Percentiles rank a stretch among this genome's conserved stretches.
These are phyloP conservation scores for Berberis vulgaris DNA, from an alignment of 164 flowering plant genomes.

Conservation along the genomic window DNA sequence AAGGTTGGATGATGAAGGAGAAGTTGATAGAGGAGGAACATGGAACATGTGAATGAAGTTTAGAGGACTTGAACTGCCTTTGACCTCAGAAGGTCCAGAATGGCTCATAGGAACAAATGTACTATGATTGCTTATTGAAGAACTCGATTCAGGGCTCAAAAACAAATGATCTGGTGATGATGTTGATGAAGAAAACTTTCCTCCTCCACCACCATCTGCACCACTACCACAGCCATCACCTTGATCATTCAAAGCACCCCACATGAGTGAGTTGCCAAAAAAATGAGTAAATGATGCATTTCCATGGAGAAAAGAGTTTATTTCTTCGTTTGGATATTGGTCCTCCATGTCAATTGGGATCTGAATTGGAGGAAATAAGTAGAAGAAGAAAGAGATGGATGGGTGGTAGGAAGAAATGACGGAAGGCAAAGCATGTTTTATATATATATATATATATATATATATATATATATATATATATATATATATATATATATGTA, in stretches of 20 bases:
- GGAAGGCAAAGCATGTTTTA: too few species aligned
- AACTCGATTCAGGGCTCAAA: slow-evolving; percentile 25
- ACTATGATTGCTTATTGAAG: slow-evolving; percentile 12
- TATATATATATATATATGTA: too few species aligned
- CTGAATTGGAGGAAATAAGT: neutral
- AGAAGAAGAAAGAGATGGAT: slow-evolving; percentile 6
- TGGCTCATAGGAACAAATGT: slow-evolving; percentile 5
- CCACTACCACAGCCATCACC: slow-evolving; percentile 10
- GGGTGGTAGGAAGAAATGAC: too few species aligned
- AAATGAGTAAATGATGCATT: slow-evolving; percentile 13
- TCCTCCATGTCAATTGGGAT: slow-evolving; percentile 23
- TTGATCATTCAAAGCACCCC: slow-evolving; percentile 10
- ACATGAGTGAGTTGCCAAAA: slow-evolving; percentile 13
- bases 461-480: too few species aligned
- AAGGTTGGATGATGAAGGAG: slow-evolving; percentile 18
- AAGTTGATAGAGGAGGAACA: slow-evolving; percentile 8
- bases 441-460: too few species aligned
- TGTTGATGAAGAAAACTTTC: too few species aligned
- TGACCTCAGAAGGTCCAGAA: slow-evolving; percentile 4
- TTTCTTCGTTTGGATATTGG: slow-evolving; percentile 28
- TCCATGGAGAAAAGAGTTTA: slow-evolving; percentile 20
- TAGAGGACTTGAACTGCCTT: slow-evolving; percentile 18
- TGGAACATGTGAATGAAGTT: slow-evolving; percentile 39
- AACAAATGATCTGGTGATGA: slow-evolving; percentile 7
- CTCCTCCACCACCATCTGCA: neutral